Evolutionary conservation across 2,329 filamentous ascomycete genomes (phyloP), one percentile per base, ranked within the genome.

Genomic region (Tricladium varicosporioides): DNA sequence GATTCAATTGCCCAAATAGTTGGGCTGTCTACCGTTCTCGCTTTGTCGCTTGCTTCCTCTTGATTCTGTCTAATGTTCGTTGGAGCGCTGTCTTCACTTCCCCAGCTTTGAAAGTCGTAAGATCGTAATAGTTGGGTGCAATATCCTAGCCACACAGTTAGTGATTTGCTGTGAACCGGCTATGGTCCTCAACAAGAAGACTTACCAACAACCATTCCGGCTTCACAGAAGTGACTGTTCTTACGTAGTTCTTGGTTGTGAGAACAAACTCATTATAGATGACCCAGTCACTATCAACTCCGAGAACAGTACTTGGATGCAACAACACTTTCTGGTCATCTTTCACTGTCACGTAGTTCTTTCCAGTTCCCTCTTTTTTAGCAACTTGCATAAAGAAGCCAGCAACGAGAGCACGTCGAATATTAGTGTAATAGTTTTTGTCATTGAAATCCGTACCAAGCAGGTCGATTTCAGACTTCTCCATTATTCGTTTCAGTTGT

Each of bases 341-440:
- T 78, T 97, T 99, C 72, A 99, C 88, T 1, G 94, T 99, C 62
- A 87, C 86, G 76, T 99, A 99, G 44, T 90, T 84, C 80, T 97
- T 97, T 70, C 90, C 89, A 31, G 84, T 87, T 51, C 84, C 85
- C 70, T 97, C 92, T 71, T 89, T 91, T 85, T 96, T 97, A 58
- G 94, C 95, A 18, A 97, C 91, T 73, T 99, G 94, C 94, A 99
- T 99, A 81, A 99, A 99, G 81, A 99, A 99, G 33, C 95, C 94
- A 0, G 92, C 84, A 11, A 97, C 88, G 13, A 99, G 82, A 8
- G 94, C 93, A 40, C 92, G 87, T 46, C 93, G 89, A 68, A 99
- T 99, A 73, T 99, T 99, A 72, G 86, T 91, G 75, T 97, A 99
- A 79, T 99, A 99, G 70, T 95, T 91, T 80, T 96, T 96, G 76